These are phyloP conservation scores for Cryptosporidium tyzzeri DNA, from an alignment of 169 alveolate genomes.

Conservation along the genomic window DNA sequence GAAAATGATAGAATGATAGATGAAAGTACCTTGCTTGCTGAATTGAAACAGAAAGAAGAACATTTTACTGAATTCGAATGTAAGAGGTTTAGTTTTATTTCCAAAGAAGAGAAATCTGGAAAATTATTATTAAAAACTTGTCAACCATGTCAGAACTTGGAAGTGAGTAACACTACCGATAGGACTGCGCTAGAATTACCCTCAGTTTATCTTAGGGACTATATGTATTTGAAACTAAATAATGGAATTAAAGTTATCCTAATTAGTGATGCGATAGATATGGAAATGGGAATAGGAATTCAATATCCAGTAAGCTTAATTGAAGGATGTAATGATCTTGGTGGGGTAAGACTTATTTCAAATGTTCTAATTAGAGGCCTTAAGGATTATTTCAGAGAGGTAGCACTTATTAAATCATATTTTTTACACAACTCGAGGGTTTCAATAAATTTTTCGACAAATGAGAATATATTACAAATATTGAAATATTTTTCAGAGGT, in stretches of 20 bases:
- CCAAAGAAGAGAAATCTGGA: neutral
- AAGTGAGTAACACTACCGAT: neutral
- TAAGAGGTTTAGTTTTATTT: too few relatives aligned
- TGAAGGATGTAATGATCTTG: conserved; percentile 33
- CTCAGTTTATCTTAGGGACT: conserved; percentile 17
- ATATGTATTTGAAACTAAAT: conserved; percentile 20
- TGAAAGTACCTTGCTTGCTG: neutral
- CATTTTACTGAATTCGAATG: neutral
- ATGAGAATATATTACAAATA: neutral
- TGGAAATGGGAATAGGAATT: conserved; percentile 31
- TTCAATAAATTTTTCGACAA: conserved; percentile 13
- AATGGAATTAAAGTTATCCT: conserved; percentile 19
- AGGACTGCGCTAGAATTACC: neutral
- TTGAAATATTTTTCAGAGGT: conserved; percentile 16
- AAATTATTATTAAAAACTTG: neutral
- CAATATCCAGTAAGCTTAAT: conserved; percentile 37
- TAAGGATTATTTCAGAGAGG: conserved; percentile 23
- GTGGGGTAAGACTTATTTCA: conserved; percentile 31
- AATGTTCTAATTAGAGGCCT: conserved; percentile 37
- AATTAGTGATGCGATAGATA: conserved; percentile 29
- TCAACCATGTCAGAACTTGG: neutral
- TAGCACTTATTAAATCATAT: conserved; percentile 7
- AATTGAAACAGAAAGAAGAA: neutral
- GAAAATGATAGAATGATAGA: too few relatives aligned
- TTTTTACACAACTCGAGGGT: neutral